phyloP scores from a whole-genome alignment of 129 eudicot species.

The Deinandra increscens region DNA sequence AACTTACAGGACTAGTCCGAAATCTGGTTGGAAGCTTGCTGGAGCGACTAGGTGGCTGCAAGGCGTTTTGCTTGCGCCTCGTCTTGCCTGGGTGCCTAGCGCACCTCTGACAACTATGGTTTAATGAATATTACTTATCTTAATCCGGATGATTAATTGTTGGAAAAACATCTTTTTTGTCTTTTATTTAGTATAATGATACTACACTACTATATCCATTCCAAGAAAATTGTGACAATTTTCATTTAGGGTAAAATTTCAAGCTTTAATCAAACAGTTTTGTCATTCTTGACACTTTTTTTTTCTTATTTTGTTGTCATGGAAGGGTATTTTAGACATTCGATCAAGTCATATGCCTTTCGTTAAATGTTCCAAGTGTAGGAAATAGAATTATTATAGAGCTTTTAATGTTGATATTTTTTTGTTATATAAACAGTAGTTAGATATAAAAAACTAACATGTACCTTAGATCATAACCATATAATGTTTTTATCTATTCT shows the following conservation, averaged over 20 bases:
- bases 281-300: too few relatives aligned
- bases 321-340: not conserved
- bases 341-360: not conserved
- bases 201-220: not conserved
- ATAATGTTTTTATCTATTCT: not conserved
- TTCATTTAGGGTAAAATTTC: not conserved
- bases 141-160: too few relatives aligned
- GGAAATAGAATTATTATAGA: not conserved
- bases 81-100: too few relatives aligned
- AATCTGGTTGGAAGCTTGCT: too few relatives aligned
- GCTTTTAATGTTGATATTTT: not conserved
- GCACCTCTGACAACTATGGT: too few relatives aligned
- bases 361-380: not conserved
- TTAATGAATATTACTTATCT: too few relatives aligned
- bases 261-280: not conserved
- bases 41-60: too few relatives aligned
- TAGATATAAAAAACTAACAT: too few relatives aligned
- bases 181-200: too few relatives aligned
- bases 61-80: too few relatives aligned
- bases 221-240: not conserved
- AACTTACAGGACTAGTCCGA: too few relatives aligned
- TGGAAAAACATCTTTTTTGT: too few relatives aligned
- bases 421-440: not conserved
- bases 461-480: not conserved
- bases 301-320: not conserved